Evolutionary conservation across 371 early-diverging fungal genomes (phyloP).

Genomic region (Mucor velutinosus): DNA sequence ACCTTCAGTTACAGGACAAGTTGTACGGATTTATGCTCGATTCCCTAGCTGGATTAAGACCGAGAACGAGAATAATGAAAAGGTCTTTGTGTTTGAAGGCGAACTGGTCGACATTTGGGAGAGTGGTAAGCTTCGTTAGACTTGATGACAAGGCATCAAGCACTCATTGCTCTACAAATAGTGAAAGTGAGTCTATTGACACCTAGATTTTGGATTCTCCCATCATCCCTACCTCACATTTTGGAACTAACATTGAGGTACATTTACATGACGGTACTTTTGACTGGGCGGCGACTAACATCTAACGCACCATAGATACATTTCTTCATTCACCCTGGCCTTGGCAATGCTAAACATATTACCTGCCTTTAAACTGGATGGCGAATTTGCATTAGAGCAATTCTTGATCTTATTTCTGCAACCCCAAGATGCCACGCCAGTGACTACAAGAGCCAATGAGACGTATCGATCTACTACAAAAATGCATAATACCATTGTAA

Average conservation of each 20-base stretch:
- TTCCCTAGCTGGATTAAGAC: slow-evolving; percentile 40
- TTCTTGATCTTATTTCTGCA: slow-evolving; percentile 33
- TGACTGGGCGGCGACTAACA: background rate
- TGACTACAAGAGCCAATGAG: slow-evolving; percentile 23
- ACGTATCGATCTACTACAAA: slow-evolving; percentile 23
- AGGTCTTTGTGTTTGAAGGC: slow-evolving; percentile 55
- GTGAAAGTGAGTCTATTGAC: slow-evolving; percentile 67
- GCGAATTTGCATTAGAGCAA: slow-evolving; percentile 65
- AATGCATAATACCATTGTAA: slow-evolving; percentile 28
- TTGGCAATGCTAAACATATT: slow-evolving; percentile 78
- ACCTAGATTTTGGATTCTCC: slow-evolving; percentile 61
- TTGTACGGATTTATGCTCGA: slow-evolving; percentile 56
- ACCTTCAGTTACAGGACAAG: slow-evolving; percentile 53
- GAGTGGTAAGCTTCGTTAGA: slow-evolving; percentile 38
- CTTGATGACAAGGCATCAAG: too few relatives aligned
- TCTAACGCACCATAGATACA: slow-evolving; percentile 49
- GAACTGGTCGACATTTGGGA: slow-evolving; percentile 66
- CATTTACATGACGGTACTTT: background rate
- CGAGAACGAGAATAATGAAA: slow-evolving; percentile 26
- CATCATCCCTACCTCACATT: slow-evolving; percentile 60
- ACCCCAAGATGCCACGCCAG: slow-evolving; percentile 9
- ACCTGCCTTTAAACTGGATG: slow-evolving; percentile 79
- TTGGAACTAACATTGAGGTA: slow-evolving; percentile 60
- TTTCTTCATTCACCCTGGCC: slow-evolving; percentile 76
- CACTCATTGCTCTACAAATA: slow-evolving; percentile 11